Evolutionary conservation across 129 eudicot species (phyloP), one percentile per base, ranked within the genome.

Genomic region (Flaveria trinervia): DNA sequence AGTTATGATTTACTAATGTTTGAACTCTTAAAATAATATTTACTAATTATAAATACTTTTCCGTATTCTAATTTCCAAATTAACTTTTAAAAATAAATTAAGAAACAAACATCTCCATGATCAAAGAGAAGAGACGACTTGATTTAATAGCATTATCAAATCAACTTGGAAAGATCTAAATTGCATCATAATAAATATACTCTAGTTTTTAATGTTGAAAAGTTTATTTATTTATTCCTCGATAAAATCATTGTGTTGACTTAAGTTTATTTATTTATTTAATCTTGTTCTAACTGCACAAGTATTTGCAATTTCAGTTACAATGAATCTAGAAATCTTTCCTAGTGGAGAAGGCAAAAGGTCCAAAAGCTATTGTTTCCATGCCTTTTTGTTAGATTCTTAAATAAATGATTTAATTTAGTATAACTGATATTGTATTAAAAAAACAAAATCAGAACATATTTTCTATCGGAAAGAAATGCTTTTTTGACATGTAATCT

Each of bases 141-240:
- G 17, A 50, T 76, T 13, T 55, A 70, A 46, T 4, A 36, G 17
- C 65, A 33, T 77, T 30, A 36, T 78, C 64, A 60, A 33, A 71
- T 78, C 33, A 78, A 7, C 60, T 68, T 48, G 41, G 61, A 49
- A 59, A 71, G 50, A 62, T 48, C 9, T 30, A 33, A 50, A 60
- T 71, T 79, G 36, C 77, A 71, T 79, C 77, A 79, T 71, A 33
- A 10, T 36, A 51, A 5, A 54, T 14, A 5, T 72, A 71, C 77
- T 62, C 49, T 48, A 48, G 9, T 71, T 71, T 61, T 61, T 25
- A 68, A 5, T 45, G 23, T 61, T 61, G 5, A 36, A 36, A 36
- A 28, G 10, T 6, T 9, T 10, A 30, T 61, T 12, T 9, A 48
- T 26, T 9, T 52, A 52, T 52, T 51, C 57, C 57, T 15, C 57